Conservation (phyloP, 1,139 yeast species). For the Blastobotrys serpentis region DNA sequence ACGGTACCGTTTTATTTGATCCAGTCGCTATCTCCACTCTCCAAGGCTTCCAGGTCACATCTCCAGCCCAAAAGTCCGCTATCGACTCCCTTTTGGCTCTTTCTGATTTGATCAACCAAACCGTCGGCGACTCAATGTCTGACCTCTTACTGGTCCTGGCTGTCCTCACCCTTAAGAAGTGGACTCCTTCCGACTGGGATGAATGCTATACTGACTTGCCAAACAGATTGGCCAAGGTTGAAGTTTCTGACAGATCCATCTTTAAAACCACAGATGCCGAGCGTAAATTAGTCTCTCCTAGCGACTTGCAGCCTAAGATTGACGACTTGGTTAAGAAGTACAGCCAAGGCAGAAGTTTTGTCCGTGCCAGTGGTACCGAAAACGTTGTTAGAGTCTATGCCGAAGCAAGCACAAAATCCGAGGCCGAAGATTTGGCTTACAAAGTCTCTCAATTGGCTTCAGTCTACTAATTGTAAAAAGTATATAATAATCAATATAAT, state of each 20-base stretch:
- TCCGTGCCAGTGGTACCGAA: slow-evolving; percentile 97
- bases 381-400: slow-evolving; percentile 96
- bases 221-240: slow-evolving; percentile 73
- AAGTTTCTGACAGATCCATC: slow-evolving; percentile 74
- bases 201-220: slow-evolving; percentile 79
- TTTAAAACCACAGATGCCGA: slow-evolving; percentile 92
- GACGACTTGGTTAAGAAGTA: slow-evolving; percentile 62
- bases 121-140: slow-evolving; percentile 96
- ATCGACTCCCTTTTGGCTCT: slow-evolving; percentile 55
- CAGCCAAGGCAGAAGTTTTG: slow-evolving; percentile 77
- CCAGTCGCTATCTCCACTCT: slow-evolving; percentile 49
- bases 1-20: slow-evolving; percentile 89
- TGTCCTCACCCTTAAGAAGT: slow-evolving; percentile 56
- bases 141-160: slow-evolving; percentile 78
- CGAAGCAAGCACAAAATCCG: slow-evolving; percentile 63
- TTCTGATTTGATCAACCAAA: slow-evolving; percentile 79
- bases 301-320: slow-evolving; percentile 71
- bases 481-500: background rate
- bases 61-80: slow-evolving; percentile 45
- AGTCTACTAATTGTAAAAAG: slow-evolving; percentile 23
- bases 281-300: slow-evolving; percentile 72
- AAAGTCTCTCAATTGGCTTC: slow-evolving; percentile 44
- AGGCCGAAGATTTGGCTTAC: slow-evolving; percentile 55
- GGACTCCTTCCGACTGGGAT: slow-evolving; percentile 74
- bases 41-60: slow-evolving; percentile 34